Conservation (phyloP, 169 alveolate genomes). For the Babesia sp. region DNA sequence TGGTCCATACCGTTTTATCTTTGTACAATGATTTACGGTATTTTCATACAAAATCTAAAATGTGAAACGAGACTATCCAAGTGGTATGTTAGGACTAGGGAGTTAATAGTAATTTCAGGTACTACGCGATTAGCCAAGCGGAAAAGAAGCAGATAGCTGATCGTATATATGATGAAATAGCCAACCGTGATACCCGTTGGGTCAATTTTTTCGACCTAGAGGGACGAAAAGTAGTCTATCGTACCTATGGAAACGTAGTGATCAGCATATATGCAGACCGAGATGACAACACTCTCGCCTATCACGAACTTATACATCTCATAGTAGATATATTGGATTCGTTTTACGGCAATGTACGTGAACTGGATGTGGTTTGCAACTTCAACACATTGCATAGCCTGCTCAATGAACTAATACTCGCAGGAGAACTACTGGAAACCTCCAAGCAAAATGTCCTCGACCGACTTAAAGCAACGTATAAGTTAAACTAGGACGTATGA, state of each 20-base stretch:
- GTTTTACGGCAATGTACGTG: constrained; percentile 94
- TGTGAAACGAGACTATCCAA: constrained; percentile 58
- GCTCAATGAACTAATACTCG: constrained; percentile 93
- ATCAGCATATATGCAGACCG: constrained; percentile 78
- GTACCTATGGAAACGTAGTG: constrained; percentile 53
- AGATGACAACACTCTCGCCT: constrained; percentile 93
- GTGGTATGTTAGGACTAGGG: constrained; percentile 13
- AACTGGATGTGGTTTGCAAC: constrained; percentile 94
- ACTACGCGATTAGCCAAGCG: constrained; percentile 14
- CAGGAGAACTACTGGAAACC: constrained; percentile 60
- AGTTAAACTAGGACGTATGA: no score
- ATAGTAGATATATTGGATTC: constrained; percentile 96
- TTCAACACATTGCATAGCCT: constrained; percentile 96
- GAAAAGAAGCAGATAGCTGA: constrained; percentile 52
- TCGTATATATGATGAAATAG: constrained; percentile 31
- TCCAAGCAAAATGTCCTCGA: constrained; percentile 51
- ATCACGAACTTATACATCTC: constrained; percentile 96
- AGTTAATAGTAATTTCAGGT: constrained; percentile 21
- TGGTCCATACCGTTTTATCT: not conserved
- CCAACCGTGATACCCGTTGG: constrained; percentile 51
- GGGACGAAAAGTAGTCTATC: constrained; percentile 56
- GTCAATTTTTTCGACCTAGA: constrained; percentile 57
- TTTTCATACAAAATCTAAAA: constrained; percentile 57
- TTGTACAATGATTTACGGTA: constrained; percentile 59
- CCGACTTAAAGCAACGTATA: constrained; percentile 35